Evolutionary conservation across 208 protist species (phyloP).

Genomic region (Acanthamoeba royreba): DNA sequence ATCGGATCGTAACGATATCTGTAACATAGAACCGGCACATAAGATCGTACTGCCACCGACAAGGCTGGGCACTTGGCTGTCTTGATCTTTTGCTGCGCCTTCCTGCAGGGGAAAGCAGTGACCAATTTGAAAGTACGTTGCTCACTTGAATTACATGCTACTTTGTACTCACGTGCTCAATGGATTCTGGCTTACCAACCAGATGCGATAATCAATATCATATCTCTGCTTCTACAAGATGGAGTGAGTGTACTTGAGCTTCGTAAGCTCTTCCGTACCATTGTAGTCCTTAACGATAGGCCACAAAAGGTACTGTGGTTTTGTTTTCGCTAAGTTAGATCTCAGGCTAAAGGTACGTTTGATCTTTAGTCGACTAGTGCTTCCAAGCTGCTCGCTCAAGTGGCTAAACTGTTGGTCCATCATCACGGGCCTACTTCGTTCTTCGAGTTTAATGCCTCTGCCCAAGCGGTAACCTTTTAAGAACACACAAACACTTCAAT

Average conservation of each 20-base stretch:
- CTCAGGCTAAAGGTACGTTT: too few species aligned
- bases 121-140: background rate
- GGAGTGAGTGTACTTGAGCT: conserved; percentile 19
- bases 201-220: background rate
- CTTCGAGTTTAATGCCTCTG: conserved; percentile 34
- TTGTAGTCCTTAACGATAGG: background rate
- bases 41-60: background rate
- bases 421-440: background rate
- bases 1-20: too few species aligned
- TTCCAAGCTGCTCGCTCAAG: background rate
- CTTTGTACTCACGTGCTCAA: too few species aligned
- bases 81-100: background rate
- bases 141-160: too few species aligned
- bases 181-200: background rate
- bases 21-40: conserved; percentile 12
- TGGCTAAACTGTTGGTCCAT: background rate
- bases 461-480: conserved; percentile 2
- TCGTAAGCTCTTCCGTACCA: background rate
- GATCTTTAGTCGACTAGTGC: background rate
- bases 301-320: background rate
- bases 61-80: background rate
- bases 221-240: conserved; percentile 11
- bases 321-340: too few species aligned
- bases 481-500: too few species aligned
- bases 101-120: background rate